A percentile compares a stretch with the other conserved stretches of the same genome.
These are phyloP conservation scores for Rubroboletus satanas DNA, from an alignment of 768 basidiomycete genomes.

Conservation along the genomic window DNA sequence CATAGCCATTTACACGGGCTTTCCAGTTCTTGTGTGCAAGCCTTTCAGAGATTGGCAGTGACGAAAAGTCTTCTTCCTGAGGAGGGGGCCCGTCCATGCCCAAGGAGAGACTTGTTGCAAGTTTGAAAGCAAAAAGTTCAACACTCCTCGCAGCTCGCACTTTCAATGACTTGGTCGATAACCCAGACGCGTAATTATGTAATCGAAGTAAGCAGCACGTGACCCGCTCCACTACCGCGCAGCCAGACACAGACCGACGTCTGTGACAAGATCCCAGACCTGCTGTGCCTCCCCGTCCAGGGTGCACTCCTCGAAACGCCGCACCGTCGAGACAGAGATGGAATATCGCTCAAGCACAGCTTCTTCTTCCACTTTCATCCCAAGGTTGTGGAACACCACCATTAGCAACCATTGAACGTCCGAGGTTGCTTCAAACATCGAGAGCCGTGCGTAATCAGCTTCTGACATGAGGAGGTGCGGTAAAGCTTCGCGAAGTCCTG, in stretches of 20 bases:
- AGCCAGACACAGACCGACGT: slow-evolving; percentile 56
- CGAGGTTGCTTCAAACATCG: slow-evolving; percentile 54
- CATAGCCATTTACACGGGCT: slow-evolving; percentile 91
- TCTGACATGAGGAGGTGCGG: slow-evolving; percentile 61
- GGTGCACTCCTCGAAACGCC: slow-evolving; percentile 40
- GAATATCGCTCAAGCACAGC: slow-evolving; percentile 48
- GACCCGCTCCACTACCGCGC: slow-evolving; percentile 23
- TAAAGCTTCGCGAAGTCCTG: slow-evolving; percentile 51
- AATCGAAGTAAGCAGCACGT: slow-evolving; percentile 22
- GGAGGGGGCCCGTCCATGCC: slow-evolving; percentile 89
- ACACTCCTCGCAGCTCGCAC: slow-evolving; percentile 1
- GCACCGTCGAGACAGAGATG: slow-evolving; percentile 39
- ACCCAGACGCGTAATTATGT: slow-evolving; percentile 18
- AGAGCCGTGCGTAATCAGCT: slow-evolving; percentile 55
- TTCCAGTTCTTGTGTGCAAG: slow-evolving; percentile 99
- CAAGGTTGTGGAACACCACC: slow-evolving; percentile 69
- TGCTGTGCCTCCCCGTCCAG: slow-evolving; percentile 51
- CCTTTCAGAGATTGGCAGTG: slow-evolving; percentile 72
- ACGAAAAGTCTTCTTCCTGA: slow-evolving; percentile 89
- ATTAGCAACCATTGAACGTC: slow-evolving; percentile 73
- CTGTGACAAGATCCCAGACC: slow-evolving; percentile 54
- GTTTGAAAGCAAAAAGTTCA: slow-evolving; percentile 10
- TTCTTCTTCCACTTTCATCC: slow-evolving; percentile 51
- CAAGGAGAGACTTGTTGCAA: slow-evolving; percentile 8
- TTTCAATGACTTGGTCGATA: slow-evolving; percentile 7